Base-by-base conservation (phyloP, 208 protist species). In the Acanthamoeba castellanii region DNA sequence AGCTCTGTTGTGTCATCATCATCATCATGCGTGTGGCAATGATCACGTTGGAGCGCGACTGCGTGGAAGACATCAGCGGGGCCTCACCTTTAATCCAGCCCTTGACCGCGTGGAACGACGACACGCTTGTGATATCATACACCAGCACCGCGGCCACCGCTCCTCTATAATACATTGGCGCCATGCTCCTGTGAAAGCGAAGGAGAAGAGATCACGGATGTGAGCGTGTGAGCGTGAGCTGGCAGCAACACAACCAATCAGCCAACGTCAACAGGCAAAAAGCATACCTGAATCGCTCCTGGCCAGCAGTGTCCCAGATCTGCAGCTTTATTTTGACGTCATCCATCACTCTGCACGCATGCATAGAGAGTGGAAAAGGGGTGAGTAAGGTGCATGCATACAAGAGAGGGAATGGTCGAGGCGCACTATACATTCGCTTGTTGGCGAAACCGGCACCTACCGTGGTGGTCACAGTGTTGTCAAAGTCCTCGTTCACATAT, bases 111-210 rank as follows among this genome's bases (percentile, higher is more conserved):
- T 96, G 42, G 64, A 82, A 88, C 32, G 57, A 82, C 32, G 94
- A 88, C 14, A 20, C 34, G 94, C 90, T 87, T 47, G 84, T 96
- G 34, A 97, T 95, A 25, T 95, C 95, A 85, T 95, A 97, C 37
- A 97, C 96, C 22, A 97, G 66, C 64, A 97, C 94, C 27, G 96
- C 96, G 4, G 96, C 96, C 20, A 90, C 93, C 32, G 96, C 95
- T 50, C 94, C 96, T 55, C 95, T 95, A 94, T 97, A 97, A 81
- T 97, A 97, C 90, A 97, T 96, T 14, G 96, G 96, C 32, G 96
- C 95, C 70, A 97, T 94, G 61, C 87, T 92, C 59, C 87, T 92
- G 18, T n/a, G 32, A n/a, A 90, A 11, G 82, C 37, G 70, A 18
- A 8, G 20, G 1, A 6, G 70, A 5, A 13, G 22, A n/a, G 20